Evolutionary conservation across 23 red algal genomes (phyloP).

Genomic region (Cyanidioschyzon merolae): DNA sequence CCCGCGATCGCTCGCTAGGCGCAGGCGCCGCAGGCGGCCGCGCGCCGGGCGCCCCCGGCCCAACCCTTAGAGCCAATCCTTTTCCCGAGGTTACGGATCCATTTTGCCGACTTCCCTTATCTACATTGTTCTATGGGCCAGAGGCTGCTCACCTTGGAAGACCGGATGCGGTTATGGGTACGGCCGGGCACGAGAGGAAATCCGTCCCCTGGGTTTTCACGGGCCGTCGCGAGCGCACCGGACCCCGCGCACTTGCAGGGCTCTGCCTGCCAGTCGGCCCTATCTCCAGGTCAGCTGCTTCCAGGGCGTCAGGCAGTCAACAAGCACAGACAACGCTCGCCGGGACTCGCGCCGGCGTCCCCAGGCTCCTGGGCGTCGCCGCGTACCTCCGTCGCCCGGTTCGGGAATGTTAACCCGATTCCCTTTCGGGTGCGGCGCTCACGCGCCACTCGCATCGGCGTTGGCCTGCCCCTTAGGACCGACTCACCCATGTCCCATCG

Average conservation of each 20-base stretch:
- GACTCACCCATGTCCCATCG: constrained; percentile 62
- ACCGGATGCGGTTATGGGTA: constrained; percentile 75
- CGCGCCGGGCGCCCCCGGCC: background rate
- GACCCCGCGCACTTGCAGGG: constrained; percentile 35
- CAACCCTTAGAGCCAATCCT: constrained; percentile 49
- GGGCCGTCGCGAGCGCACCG: constrained; percentile 46
- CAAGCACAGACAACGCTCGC: constrained; percentile 54
- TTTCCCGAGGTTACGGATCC: constrained; percentile 41
- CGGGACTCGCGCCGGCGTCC: constrained; percentile 37
- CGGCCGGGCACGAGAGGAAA: constrained; percentile 30
- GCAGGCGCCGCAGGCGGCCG: background rate
- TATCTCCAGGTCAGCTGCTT: constrained; percentile 76
- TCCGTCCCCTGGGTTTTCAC: constrained; percentile 44
- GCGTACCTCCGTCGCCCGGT: constrained; percentile 37
- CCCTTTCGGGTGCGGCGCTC: constrained; percentile 43
- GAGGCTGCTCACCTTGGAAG: constrained; percentile 72
- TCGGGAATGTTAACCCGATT: constrained; percentile 73
- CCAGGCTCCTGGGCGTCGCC: constrained; percentile 40
- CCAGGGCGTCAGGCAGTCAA: constrained; percentile 46
- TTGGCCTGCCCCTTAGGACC: constrained; percentile 36
- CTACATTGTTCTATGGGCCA: constrained; percentile 36
- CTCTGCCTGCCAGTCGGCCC: constrained; percentile 30
- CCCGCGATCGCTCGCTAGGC: constrained; percentile 16
- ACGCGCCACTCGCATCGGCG: constrained; percentile 25
- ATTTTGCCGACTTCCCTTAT: constrained; percentile 47